phyloP scores from a whole-genome alignment of 305 asterid species.

The Solanum aculeatissimum region DNA sequence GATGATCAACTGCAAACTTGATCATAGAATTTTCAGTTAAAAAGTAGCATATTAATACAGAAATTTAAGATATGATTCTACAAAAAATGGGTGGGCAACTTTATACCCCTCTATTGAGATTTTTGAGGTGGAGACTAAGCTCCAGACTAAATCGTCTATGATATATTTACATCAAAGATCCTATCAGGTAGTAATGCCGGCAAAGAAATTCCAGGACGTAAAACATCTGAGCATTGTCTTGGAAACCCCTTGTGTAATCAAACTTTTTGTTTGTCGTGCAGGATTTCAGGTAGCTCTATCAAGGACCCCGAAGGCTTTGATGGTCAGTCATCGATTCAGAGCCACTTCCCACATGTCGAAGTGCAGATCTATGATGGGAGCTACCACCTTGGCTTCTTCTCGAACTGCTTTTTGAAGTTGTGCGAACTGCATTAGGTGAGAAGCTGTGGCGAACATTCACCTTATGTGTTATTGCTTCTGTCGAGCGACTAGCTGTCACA shows the following conservation, averaged over 20 bases:
- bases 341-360: slow-evolving; percentile 7
- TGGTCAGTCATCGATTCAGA: slow-evolving; percentile 15
- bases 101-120: background rate
- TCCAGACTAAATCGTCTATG: background rate
- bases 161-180: slow-evolving; percentile 22
- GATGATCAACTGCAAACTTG: background rate
- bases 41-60: background rate
- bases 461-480: slow-evolving; percentile 36
- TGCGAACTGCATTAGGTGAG: slow-evolving; percentile 17
- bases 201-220: too few relatives aligned
- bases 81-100: background rate
- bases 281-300: background rate
- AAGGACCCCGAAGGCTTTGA: slow-evolving; percentile 14
- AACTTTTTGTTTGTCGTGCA: background rate
- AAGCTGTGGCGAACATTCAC: slow-evolving; percentile 40
- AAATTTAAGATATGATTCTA: background rate
- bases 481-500: slow-evolving; percentile 51
- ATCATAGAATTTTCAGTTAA: background rate
- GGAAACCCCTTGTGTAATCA: background rate
- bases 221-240: background rate
- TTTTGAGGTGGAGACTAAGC: slow-evolving; percentile 3
- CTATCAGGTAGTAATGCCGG: slow-evolving; percentile 8
- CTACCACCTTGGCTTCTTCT: slow-evolving; percentile 35
- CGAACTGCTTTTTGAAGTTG: slow-evolving; percentile 35
- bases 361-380: slow-evolving; percentile 24